Evolutionary conservation across 129 eudicot genomes (phyloP), one percentile per base, ranked within the genome.

Genomic region (Scalesia atractyloides): DNA sequence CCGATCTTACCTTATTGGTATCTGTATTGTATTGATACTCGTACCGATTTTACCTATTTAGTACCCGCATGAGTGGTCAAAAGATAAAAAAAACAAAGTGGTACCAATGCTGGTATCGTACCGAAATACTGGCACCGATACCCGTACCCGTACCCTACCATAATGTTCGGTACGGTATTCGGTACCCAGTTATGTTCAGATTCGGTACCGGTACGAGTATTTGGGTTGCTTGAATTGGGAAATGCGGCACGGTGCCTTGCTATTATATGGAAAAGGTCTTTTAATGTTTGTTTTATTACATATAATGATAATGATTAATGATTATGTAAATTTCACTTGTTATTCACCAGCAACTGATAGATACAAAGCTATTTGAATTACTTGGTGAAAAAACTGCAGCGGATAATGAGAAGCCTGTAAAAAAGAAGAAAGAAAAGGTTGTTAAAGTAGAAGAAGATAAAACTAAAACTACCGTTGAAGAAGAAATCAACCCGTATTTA

Each of bases 401-500:
- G 34, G 99, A 95, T 80, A 81, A 90, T 65, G 97, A 90, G 79
- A 90, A 90, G 83, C 97, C 94, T 63, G 79, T 82, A 4, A 95
- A 95, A 83, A 90, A 90, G 96, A 95, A 95, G 80, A 95, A 95
- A 86, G 99, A 95, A 81, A 95, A 90, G 81, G 89, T 93, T 64
- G 83, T 76, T 48, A 95, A 95, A 83, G 88, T 78, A 61, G 96
- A 88, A 90, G 94, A 7, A 95, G 95, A 81, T 9, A 82, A 90
- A 79, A 68, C 73, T 52, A 67, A 90, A 79, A 68, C 73, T 58
- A 67, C 69, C 50, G 74, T 75, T 60, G 94, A 79, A 76, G 99
- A 94, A 81, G 99, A 95, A 76, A 76, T 88, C 39, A 90, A 95
- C 75, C 99, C 99, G 9, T 90, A 76, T 83, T 80, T 70, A 68